Conservation (phyloP, 1,139 yeast genomes). For the Taphrina populina region DNA sequence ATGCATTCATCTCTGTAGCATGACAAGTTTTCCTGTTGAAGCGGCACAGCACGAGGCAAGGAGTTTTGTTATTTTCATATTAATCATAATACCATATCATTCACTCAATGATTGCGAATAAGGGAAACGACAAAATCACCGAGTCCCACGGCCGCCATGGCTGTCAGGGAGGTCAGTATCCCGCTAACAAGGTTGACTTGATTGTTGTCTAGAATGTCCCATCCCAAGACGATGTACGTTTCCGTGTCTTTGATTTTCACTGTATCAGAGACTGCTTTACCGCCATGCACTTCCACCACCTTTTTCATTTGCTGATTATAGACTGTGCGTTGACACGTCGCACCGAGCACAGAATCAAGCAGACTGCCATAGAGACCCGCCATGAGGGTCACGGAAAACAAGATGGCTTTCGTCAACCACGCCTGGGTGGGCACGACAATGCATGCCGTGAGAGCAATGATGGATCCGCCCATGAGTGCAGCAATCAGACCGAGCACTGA, state of each 20-base stretch:
- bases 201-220: conserved; percentile 47
- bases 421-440: conserved; percentile 35
- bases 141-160: conserved; percentile 42
- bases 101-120: too few species aligned
- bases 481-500: conserved; percentile 48
- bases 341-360: conserved; percentile 52
- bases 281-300: conserved; percentile 51
- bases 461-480: conserved; percentile 48
- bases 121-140: too few species aligned
- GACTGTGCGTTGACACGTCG: conserved; percentile 48
- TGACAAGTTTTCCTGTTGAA: too few species aligned
- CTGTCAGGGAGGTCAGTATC: conserved; percentile 42
- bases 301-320: conserved; percentile 47
- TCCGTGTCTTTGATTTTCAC: not conserved
- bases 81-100: too few species aligned
- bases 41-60: too few species aligned
- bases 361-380: conserved; percentile 50
- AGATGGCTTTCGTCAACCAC: conserved; percentile 36
- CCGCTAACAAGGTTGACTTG: conserved; percentile 51
- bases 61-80: too few species aligned
- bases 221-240: conserved; percentile 1
- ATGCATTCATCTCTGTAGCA: too few species aligned
- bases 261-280: conserved; percentile 39
- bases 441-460: conserved; percentile 44
- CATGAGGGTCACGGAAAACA: conserved; percentile 44